phyloP scores from a whole-genome alignment of 805 yeast species.

The Saccharomycopsis synnaedendra region DNA sequence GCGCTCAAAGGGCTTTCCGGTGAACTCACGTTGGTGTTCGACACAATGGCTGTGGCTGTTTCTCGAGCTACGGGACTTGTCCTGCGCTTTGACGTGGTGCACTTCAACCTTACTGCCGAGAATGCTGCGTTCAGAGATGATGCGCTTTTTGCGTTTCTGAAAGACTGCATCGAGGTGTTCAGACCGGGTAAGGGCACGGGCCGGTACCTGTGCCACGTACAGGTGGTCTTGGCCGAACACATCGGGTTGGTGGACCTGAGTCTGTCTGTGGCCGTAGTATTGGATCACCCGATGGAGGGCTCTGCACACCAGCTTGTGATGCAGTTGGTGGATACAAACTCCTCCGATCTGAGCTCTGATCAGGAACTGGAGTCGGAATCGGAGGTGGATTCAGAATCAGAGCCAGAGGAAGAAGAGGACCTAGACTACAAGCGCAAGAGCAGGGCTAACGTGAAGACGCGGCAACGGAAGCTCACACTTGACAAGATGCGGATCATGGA shows the following conservation, averaged over 20 bases:
- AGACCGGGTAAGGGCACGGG: constrained; percentile 1
- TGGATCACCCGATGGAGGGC: constrained; percentile 16
- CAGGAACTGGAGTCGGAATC: constrained; percentile 1
- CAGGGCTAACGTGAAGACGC: background rate
- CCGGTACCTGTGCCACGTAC: constrained; percentile 12
- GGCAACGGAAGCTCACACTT: constrained; percentile 6
- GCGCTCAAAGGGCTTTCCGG: constrained; percentile 7
- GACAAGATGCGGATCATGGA: constrained; percentile 12
- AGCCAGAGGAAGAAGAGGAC: background rate
- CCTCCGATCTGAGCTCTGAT: background rate
- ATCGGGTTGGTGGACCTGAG: constrained; percentile 11
- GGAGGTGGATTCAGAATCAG: constrained; percentile 4
- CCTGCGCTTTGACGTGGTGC: constrained; percentile 13
- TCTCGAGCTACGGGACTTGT: constrained; percentile 9
- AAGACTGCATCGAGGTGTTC: constrained; percentile 13
- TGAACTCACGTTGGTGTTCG: constrained; percentile 12
- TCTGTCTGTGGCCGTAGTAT: constrained; percentile 12
- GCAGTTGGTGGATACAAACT: constrained; percentile 13
- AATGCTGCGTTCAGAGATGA: constrained; percentile 14
- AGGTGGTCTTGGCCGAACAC: constrained; percentile 11
- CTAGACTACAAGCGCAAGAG: constrained; percentile 2
- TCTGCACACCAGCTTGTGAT: constrained; percentile 14
- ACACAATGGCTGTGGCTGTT: constrained; percentile 12
- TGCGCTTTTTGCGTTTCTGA: constrained; percentile 9
- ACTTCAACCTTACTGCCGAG: constrained; percentile 13